Evolutionary conservation across 1,139 yeast genomes (phyloP), one percentile per base, ranked within the genome.

Genomic region (Scheffersomyces illinoinensis): DNA sequence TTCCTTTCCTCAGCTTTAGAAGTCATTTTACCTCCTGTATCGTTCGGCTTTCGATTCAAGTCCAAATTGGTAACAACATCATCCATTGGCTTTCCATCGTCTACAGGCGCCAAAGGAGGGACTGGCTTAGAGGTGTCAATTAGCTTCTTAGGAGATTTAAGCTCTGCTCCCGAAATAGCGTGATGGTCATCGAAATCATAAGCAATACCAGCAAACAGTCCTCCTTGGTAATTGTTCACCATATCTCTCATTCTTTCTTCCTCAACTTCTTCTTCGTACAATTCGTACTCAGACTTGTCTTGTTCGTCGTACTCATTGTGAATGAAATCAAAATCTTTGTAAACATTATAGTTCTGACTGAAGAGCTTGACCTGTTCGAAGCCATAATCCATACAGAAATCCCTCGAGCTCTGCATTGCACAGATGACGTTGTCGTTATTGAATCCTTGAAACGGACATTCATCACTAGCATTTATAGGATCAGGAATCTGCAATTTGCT

Each of bases 381-480:
- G 20, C 74, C 76, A 53, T 71, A 73, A 0, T 43, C 61, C 3
- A 57, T 54, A 62, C 81, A 76, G 59, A 71, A 75, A 17, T 67
- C 57, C 5, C 57, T 54, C 1, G 79, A 75, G 1, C 60, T 65
- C 17, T 66, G 59, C 54, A 76, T 57, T 1, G 79, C 80, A 67
- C 81, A 77, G 1, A 63, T 64, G 6, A 76, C 68, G 57, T 73
- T 75, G 56, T 75, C 76, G 55, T 75, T 69, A 52, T 69, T 73
- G 61, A 57, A 72, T 0, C 77, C 77, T 10, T 58, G 50, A 7
- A 56, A 53, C 5, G 49, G 43, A 52, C 33, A 12, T 47, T 47
- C 8, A 18, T 23, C 20, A 26, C 50, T 43, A 24, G 18, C 39
- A 33, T 49, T 20, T 39, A 23, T 4, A 54, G 56, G n/a, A 53